Evolutionary conservation across 2,329 filamentous ascomycete species (phyloP).

Genomic region (Colletotrichum trifolii): DNA sequence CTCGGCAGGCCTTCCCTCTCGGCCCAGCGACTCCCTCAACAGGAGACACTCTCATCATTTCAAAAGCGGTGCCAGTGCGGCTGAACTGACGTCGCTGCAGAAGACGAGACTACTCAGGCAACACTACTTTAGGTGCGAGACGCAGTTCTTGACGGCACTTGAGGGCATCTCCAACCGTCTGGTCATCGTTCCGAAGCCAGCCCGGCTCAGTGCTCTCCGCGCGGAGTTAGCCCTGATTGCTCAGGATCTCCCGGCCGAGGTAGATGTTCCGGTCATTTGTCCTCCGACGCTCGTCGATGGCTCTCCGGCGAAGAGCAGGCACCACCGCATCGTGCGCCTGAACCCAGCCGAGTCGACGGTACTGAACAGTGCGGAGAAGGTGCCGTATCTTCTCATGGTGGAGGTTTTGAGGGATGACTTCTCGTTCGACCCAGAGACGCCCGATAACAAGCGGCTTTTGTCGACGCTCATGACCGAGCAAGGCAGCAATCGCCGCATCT

Average conservation of each 20-base stretch:
- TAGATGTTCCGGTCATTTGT: constrained; percentile 85
- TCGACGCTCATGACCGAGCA: constrained; percentile 67
- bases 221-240: constrained; percentile 85
- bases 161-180: constrained; percentile 89
- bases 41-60: constrained; percentile 71
- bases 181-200: constrained; percentile 83
- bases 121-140: constrained; percentile 86
- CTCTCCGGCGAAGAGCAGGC: constrained; percentile 77
- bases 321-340: constrained; percentile 84
- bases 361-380: constrained; percentile 86
- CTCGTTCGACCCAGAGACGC: constrained; percentile 80
- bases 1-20: constrained; percentile 61
- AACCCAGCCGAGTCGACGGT: constrained; percentile 88
- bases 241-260: constrained; percentile 83
- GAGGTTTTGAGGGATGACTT: constrained; percentile 86
- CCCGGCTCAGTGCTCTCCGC: constrained; percentile 81
- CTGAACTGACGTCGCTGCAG: constrained; percentile 72
- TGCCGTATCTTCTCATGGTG: constrained; percentile 86
- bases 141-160: constrained; percentile 81
- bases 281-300: constrained; percentile 80
- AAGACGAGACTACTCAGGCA: constrained; percentile 80
- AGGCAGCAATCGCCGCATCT: constrained; percentile 69
- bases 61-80: constrained; percentile 67
- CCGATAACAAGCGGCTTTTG: constrained; percentile 77
- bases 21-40: constrained; percentile 60